Evolutionary conservation across 2,329 filamentous ascomycete genomes (phyloP), one percentile per base, ranked within the genome.

Genomic region (Colletotrichum eleusines): DNA sequence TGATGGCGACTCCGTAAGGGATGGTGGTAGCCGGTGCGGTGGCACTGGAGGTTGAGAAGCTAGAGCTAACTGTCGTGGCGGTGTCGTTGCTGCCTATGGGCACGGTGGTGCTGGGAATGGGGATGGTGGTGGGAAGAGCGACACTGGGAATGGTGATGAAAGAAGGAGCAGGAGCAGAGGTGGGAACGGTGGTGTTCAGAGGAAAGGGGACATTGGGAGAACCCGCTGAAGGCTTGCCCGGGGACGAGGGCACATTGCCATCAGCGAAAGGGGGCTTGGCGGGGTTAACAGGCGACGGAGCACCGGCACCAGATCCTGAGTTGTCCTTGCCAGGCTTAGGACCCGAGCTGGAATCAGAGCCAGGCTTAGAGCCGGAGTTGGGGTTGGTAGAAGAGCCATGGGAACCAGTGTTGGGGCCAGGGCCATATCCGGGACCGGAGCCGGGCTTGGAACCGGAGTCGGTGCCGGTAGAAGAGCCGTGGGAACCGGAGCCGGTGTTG

Each of bases 1-100:
- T 74, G 63, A 81, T 78, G 57, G 82, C 83, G n/a, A 75, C 69
- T 9, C 71, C 71, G 60, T 78, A 80, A 1, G 77, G 77, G 11
- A 80, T 73, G 31, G 50, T 73, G 65, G 77, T 77, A 28, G 79
- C 81, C 1, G 80, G 78, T 16, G 71, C 71, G 1, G 74, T 78
- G 72, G 81, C 83, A 14, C 74, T 72, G 16, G 68, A 16, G 57
- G 35, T 7, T 12, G 31, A 28, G 14, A 44, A 35, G 28, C 33
- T 28, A 5, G 50, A 58, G 53, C 18, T 18, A 7, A 53, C 28
- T 6, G 35, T 58, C 14, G 51, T 57, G 46, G 57, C 35, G 31
- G 70, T 72, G 57, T 40, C 40, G 64, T 72, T 73, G 69, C 16
- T 72, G 68, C 55, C 57, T 26, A 62, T 40, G 33, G 71, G 69